Evolutionary conservation across 495 filamentous ascomycete species (phyloP), one percentile per base, ranked within the genome.

Genomic region (Hypoxylon rickii): DNA sequence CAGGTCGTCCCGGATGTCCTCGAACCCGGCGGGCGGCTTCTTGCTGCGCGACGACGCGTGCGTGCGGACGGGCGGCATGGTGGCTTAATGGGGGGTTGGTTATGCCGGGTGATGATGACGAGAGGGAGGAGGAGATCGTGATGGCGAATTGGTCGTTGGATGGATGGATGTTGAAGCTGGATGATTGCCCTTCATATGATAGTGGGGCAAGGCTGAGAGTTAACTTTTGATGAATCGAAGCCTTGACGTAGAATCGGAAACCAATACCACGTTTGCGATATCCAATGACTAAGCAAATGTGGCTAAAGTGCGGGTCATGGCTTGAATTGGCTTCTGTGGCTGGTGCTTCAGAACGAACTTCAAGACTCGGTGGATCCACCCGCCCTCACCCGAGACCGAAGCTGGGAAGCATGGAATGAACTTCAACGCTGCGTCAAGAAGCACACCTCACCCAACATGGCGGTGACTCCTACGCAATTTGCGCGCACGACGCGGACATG

Each of bases 1-100:
- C 20, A 98, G 86, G 52, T 93, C 96, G 71, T 97, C 92, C 73
- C 97, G 92, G 67, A 98, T 89, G 69, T 97, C 94, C 57, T 89
- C 87, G 81, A 97, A 99, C 68, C 94, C 94, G 13, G 88, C 91
- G 32, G 94, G 94, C 33, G 94, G 94, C 52, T 94, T 83, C 77
- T 97, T 97, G 19, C 38, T 17, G 45, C 56, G 31, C 69, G 88
- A 86, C 71, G 86, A 88, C 56, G 86, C 78, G 42, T 81, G 76
- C 8, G 66, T 41, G 63, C 94, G 86, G 49, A 96, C 84, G 4
- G 92, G 87, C 48, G 94, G 93, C 94, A 99, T 97, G 19, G 36
- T 81, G 44, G 61, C 26, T 36, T 39, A 32, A 34, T 21, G 18
- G 44, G 58, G 10, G 32, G 17, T 22, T 22, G 2, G 11, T 11